Evolutionary conservation across 2,329 filamentous ascomycete species (phyloP), one percentile per base, ranked within the genome.

Genomic region (Drechslerella stenobrocha): DNA sequence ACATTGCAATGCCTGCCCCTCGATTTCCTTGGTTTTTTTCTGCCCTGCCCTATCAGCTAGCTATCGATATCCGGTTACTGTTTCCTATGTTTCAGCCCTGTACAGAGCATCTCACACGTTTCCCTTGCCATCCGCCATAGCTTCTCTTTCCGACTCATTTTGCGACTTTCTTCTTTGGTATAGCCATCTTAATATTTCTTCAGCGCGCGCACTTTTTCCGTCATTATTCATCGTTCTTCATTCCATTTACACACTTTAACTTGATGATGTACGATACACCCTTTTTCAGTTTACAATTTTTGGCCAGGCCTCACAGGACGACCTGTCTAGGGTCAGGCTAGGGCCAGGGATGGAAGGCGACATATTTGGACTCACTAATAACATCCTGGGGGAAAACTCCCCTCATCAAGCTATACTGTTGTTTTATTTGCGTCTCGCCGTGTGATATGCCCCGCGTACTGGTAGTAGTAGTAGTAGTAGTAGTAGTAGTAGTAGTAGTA

Each of bases 251-350:
- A 58, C 40, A 45, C 26, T 65, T 65, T 65, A 56, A 66, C 44
- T 55, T 66, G 30, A 59, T 59, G 53, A 66, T 66, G 61, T 66
- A 66, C 53, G 61, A 59, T 66, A 66, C 47, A 50, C 24, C 35
- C 55, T 22, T 58, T 50, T 51, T 51, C 51, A 22, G 48, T 34
- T 52, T 52, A 20, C 46, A 40, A 37, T 37, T 50, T 34, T 34
- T 51, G 30, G n/a, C 22, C 42, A 11, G 28, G 28, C 20, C 22
- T 56, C 6, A 50, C 15, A 32, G n/a, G 18, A 23, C 18, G 26
- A 56, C 7, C 13, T 30, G 28, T 30, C 5, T 5, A 18, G 18
- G 26, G 24, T 46, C 23, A 30, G 35, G 48, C 42, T 32, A 6
- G 11, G 23, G 20, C 22, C 22, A 47, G 42, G 26, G 32, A 23